phyloP scores from a whole-genome alignment of 768 basidiomycete species.

The Russula olivacea region DNA sequence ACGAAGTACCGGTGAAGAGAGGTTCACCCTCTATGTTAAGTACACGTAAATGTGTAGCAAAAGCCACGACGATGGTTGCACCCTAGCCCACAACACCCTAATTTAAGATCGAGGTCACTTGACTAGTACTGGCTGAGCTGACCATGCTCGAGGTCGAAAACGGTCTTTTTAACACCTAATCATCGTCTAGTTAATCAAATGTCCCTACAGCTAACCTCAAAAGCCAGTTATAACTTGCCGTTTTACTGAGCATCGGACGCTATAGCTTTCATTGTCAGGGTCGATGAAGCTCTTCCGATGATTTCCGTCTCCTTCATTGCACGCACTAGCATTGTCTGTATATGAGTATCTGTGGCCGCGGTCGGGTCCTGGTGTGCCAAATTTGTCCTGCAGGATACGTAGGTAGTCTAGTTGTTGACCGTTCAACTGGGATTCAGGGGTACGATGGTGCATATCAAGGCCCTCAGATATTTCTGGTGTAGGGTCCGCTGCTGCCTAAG shows the following conservation, averaged over 20 bases:
- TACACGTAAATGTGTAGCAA: no score
- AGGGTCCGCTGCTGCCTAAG: no score
- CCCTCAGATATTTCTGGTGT: background rate
- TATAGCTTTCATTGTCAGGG: background rate
- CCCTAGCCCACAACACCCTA: background rate
- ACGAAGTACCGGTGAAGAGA: no score
- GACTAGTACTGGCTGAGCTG: background rate
- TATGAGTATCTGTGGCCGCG: background rate
- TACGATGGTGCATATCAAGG: background rate
- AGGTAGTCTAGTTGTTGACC: background rate
- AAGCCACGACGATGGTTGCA: no score
- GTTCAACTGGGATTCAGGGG: background rate
- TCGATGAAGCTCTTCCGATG: background rate
- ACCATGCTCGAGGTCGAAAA: background rate
- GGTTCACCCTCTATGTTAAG: no score
- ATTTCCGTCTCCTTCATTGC: background rate
- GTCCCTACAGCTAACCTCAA: background rate
- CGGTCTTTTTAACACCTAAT: background rate
- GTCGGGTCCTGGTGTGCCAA: background rate
- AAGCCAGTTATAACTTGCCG: background rate
- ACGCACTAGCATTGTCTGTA: background rate
- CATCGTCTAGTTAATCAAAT: background rate
- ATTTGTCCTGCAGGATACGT: background rate
- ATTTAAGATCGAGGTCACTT: background rate
- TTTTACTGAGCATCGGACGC: background rate